These are phyloP conservation scores for Phytophthora vignae DNA, from an alignment of 352 stramenopile genomes.

Conservation along the genomic window DNA sequence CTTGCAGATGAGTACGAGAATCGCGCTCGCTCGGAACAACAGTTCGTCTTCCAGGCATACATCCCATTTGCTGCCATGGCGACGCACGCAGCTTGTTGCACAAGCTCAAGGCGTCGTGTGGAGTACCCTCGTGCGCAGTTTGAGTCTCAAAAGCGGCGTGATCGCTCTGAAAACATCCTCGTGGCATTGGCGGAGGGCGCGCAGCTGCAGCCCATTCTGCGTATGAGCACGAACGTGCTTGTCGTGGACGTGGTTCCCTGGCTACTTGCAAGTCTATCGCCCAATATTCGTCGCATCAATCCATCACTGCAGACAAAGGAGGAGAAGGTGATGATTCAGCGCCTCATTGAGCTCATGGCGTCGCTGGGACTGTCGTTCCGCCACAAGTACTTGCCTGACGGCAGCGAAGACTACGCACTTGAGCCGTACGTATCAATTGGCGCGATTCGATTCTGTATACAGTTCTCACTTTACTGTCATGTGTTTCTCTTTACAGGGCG, in stretches of 20 bases:
- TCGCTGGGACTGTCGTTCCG: constrained; percentile 80
- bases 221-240: constrained; percentile 64
- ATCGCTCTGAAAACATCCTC: constrained; percentile 76
- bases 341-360: constrained; percentile 83
- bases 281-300: constrained; percentile 68
- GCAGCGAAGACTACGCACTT: constrained; percentile 73
- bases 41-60: constrained; percentile 76
- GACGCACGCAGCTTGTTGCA: constrained; percentile 77
- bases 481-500: constrained; percentile 46
- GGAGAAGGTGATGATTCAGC: constrained; percentile 71
- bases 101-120: constrained; percentile 70
- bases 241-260: constrained; percentile 82
- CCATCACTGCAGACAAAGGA: constrained; percentile 65
- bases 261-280: constrained; percentile 70
- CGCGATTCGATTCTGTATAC: neutral
- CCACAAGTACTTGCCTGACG: constrained; percentile 71
- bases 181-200: constrained; percentile 70
- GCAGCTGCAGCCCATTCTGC: constrained; percentile 65
- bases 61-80: constrained; percentile 78
- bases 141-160: constrained; percentile 60
- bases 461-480: constrained; percentile 7
- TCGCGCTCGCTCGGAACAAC: constrained; percentile 66
- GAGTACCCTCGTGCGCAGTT: constrained; percentile 77
- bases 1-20: constrained; percentile 80
- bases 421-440: constrained; percentile 68